Conservation (phyloP, 2,329 filamentous ascomycete species). For the Penicillium sp. region DNA sequence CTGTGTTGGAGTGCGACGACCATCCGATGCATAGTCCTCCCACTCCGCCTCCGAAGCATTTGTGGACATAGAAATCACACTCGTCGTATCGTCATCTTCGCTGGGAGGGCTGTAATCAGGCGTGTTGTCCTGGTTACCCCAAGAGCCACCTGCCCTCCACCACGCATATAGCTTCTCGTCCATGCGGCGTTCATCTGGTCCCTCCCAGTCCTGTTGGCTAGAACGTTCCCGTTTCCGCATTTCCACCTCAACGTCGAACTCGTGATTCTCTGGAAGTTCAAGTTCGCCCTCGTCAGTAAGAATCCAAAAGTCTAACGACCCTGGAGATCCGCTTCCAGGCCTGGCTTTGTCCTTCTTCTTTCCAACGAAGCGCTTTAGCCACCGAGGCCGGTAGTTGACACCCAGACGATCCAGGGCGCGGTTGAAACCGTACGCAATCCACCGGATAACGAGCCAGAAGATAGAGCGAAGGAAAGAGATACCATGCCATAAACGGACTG, state of each 20-base stretch:
- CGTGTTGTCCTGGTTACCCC: conserved; percentile 75
- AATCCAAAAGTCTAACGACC: conserved; percentile 52
- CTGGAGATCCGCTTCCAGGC: conserved; percentile 12
- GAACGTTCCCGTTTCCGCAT: conserved; percentile 60
- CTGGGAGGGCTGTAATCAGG: conserved; percentile 65
- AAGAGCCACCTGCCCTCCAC: conserved; percentile 80
- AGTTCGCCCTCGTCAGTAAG: conserved; percentile 51
- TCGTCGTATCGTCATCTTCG: conserved; percentile 68
- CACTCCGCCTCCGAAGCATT: conserved; percentile 48
- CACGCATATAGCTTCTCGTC: conserved; percentile 74
- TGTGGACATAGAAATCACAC: conserved; percentile 65
- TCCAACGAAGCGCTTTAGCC: conserved; percentile 49
- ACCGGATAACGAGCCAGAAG: conserved; percentile 58
- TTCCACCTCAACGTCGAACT: conserved; percentile 76
- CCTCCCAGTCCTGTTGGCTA: conserved; percentile 38
- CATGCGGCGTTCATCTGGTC: conserved; percentile 60
- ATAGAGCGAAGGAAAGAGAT: conserved; percentile 71
- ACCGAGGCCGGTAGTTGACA: conserved; percentile 59
- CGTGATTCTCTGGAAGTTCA: conserved; percentile 55
- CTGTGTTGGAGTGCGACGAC: conserved; percentile 69
- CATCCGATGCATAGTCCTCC: conserved; percentile 46
- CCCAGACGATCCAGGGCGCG: conserved; percentile 56
- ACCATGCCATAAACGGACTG: conserved; percentile 71
- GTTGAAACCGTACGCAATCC: conserved; percentile 54
- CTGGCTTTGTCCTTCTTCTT: conserved; percentile 20